Conservation (phyloP, 140 eudicot species). For the Ambrosia hybrid region DNA sequence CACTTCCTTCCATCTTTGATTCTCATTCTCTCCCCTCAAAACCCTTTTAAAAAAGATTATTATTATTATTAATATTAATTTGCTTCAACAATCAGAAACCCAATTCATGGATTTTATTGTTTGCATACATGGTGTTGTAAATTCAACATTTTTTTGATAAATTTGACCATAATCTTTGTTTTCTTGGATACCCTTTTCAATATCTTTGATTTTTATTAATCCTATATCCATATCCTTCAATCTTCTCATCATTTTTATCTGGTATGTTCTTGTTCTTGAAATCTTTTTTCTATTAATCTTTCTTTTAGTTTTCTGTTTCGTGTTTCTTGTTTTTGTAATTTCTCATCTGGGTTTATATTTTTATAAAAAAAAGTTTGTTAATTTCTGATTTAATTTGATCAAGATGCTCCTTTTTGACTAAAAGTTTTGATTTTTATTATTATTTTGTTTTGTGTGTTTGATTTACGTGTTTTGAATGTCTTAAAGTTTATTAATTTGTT, state of each 20-base stretch:
- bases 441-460: background rate
- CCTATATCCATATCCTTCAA: slow-evolving; percentile 29
- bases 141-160: slow-evolving; percentile 4
- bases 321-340: slow-evolving; percentile 5
- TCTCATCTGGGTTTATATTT: slow-evolving; percentile 18
- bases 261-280: slow-evolving; percentile 24
- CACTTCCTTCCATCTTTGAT: slow-evolving; percentile 22
- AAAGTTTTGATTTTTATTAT: slow-evolving; percentile 8
- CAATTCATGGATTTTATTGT: slow-evolving; percentile 16
- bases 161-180: slow-evolving; percentile 13
- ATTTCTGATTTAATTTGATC: slow-evolving; percentile 9
- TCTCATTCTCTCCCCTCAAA: slow-evolving; percentile 16
- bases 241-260: background rate
- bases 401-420: background rate
- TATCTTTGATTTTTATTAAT: background rate
- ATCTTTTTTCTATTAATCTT: no score
- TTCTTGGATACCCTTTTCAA: no score
- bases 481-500: background rate
- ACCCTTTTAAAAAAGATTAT: background rate
- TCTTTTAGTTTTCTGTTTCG: background rate
- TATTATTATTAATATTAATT: background rate
- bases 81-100: slow-evolving; percentile 25
- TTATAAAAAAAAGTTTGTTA: background rate
- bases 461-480: slow-evolving; percentile 1
- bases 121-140: background rate